These are phyloP conservation scores for Coprinopsis strossmayeri DNA, from an alignment of 768 basidiomycete genomes.

Conservation along the genomic window DNA sequence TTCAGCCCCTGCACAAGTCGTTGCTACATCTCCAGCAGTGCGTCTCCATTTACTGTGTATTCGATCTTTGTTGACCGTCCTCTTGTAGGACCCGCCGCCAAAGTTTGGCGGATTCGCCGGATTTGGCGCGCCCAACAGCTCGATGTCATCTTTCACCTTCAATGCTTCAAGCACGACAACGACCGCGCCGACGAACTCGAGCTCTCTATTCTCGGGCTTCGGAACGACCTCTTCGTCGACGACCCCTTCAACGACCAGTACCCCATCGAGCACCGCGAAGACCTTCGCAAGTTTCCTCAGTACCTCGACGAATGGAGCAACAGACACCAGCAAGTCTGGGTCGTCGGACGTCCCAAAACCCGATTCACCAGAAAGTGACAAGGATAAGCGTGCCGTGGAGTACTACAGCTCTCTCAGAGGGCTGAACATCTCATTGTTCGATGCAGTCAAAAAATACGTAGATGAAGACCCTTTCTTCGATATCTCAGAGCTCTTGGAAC, in stretches of 20 bases:
- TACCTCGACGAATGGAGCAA: constrained; percentile 9
- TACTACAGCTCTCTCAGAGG: constrained; percentile 72
- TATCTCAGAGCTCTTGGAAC: constrained; percentile 44
- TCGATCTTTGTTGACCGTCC: background rate
- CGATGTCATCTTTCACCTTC: constrained; percentile 15
- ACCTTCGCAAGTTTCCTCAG: constrained; percentile 43
- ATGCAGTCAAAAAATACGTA: constrained; percentile 50
- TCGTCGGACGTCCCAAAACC: constrained; percentile 12
- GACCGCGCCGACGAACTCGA: constrained; percentile 8
- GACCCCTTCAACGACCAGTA: constrained; percentile 19
- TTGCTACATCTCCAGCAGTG: background rate
- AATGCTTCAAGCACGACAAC: constrained; percentile 12
- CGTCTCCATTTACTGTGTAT: constrained; percentile 10
- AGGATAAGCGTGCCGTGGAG: constrained; percentile 31
- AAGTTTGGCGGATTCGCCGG: constrained; percentile 50
- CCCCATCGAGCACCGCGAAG: constrained; percentile 40
- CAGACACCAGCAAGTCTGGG: constrained; percentile 7
- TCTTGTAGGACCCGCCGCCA: constrained; percentile 24
- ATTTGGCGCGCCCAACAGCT: constrained; percentile 39
- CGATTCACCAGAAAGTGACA: constrained; percentile 8
- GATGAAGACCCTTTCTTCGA: constrained; percentile 70
- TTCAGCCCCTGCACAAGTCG: background rate
- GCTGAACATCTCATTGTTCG: constrained; percentile 60
- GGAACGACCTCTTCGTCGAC: constrained; percentile 11
- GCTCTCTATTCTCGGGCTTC: background rate